phyloP scores from a whole-genome alignment of 371 early-diverging fungal genomes.

The Furculomyces boomerangus region DNA sequence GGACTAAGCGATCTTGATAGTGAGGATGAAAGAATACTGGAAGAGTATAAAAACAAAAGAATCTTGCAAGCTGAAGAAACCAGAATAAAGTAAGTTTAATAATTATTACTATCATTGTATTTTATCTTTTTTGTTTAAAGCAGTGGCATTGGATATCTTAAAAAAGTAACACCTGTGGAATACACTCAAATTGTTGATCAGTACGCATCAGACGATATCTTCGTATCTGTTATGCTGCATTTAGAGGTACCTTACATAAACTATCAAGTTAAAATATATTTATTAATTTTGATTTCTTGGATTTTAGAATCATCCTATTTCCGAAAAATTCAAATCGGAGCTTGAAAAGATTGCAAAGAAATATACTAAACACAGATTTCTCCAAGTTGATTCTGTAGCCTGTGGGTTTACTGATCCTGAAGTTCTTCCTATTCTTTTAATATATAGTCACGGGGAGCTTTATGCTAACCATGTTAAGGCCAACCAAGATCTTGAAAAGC shows the following conservation, averaged over 20 bases:
- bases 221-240: constrained; percentile 5
- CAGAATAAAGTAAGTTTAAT: not conserved
- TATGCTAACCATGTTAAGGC: constrained; percentile 1
- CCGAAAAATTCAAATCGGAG: constrained; percentile 5
- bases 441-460: constrained; percentile 15
- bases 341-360: constrained; percentile 1
- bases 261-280: not conserved
- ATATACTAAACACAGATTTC: constrained; percentile 7
- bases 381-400: constrained; percentile 13
- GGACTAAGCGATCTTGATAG: constrained; percentile 1
- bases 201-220: constrained; percentile 1
- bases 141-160: constrained; percentile 5
- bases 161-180: constrained; percentile 10
- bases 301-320: constrained; percentile 1
- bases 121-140: not conserved
- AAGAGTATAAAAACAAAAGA: constrained; percentile 14
- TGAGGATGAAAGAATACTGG: constrained; percentile 10
- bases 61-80: constrained; percentile 9
- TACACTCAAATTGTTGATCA: constrained; percentile 20
- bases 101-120: not conserved
- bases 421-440: constrained; percentile 18
- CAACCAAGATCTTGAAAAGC: not conserved
- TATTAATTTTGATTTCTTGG: no score
- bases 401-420: constrained; percentile 16
- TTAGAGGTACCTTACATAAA: constrained; percentile 1